Evolutionary conservation across 108 stramenopile species (phyloP), one percentile per base, ranked within the genome.

Genomic region (Cylindrotheca closterium): DNA sequence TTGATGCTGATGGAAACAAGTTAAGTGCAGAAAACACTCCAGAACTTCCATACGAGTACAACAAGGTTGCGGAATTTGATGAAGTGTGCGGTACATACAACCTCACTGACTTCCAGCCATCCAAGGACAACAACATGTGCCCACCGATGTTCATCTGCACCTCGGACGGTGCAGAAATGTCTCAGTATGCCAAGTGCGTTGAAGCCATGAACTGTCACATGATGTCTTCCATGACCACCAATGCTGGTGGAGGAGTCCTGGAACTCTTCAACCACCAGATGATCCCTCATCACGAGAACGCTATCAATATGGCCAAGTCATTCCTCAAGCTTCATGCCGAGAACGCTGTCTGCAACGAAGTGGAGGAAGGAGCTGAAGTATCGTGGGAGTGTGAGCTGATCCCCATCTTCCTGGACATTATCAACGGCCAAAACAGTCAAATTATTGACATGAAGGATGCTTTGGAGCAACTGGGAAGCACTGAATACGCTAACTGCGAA

Each of bases 261-360:
- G 32, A n/a, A 47, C 23, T 60, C 22, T 30, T 30, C 51, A 80
- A 88, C 53, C 86, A 89, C 65, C 93, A 96, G 72, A 96, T 94
- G 93, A 94, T 96, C 33, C 92, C 95, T 21, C 95, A 94, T 71
- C 91, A 94, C 63, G 78, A 92, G 65, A 96, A 96, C 60, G 95
- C 93, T 23, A 80, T 93, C 19, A 96, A 94, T 60, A 96, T 96
- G 95, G 93, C 93, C 2, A 94, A 92, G 72, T 59, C 86, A 1
- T 67, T 96, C 31, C 61, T 96, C 79, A 12, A 62, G 61, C 24
- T n/a, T n/a, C n/a, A n/a, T n/a, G n/a, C n/a, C n/a, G n/a, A n/a
- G n/a, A n/a, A n/a, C n/a, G n/a, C n/a, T n/a, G n/a, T n/a, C n/a
- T n/a, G n/a, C n/a, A 63, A 65, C 55, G 46, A 28, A 69, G 33